Conservation (phyloP, 306 rosid species). For the Medicago lupulina region DNA sequence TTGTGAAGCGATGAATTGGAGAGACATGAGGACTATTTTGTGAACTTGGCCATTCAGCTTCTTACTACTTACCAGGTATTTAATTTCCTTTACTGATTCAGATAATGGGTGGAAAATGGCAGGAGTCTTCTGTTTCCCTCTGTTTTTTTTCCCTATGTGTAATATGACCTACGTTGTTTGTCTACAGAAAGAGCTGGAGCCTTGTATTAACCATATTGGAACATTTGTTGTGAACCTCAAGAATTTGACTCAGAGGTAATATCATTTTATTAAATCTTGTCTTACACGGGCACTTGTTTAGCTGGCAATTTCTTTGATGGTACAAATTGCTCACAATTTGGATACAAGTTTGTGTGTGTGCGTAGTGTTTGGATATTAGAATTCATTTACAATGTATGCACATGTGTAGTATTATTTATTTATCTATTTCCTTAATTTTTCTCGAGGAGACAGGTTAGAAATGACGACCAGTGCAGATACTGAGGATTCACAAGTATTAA, state of each 20-base stretch:
- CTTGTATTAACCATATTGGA: slow-evolving; percentile 67
- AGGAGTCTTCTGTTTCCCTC: slow-evolving; percentile 5
- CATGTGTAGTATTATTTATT: not conserved
- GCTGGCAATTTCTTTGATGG: slow-evolving; percentile 21
- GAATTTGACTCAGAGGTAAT: slow-evolving; percentile 75
- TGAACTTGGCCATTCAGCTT: slow-evolving; percentile 72
- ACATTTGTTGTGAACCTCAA: slow-evolving; percentile 81
- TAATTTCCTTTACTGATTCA: slow-evolving; percentile 29
- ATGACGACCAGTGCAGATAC: slow-evolving; percentile 50
- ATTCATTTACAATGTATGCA: slow-evolving; percentile 26
- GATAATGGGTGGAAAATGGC: slow-evolving; percentile 26
- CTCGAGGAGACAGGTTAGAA: slow-evolving; percentile 62
- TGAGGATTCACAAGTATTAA: slow-evolving; percentile 62
- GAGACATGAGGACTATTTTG: slow-evolving; percentile 83
- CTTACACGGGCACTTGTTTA: slow-evolving; percentile 2
- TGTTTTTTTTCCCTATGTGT: slow-evolving; percentile 1
- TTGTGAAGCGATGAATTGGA: slow-evolving; percentile 86
- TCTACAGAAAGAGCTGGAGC: slow-evolving; percentile 88
- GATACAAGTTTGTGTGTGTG: not conserved
- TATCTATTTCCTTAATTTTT: slow-evolving; percentile 39
- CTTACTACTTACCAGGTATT: slow-evolving; percentile 86
- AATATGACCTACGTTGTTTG: slow-evolving; percentile 37
- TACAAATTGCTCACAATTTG: slow-evolving; percentile 11
- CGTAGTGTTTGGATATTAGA: not conserved
- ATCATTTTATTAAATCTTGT: slow-evolving; percentile 30